phyloP scores from a whole-genome alignment of 2,329 filamentous ascomycete species.

The Ophiostoma sp. region DNA sequence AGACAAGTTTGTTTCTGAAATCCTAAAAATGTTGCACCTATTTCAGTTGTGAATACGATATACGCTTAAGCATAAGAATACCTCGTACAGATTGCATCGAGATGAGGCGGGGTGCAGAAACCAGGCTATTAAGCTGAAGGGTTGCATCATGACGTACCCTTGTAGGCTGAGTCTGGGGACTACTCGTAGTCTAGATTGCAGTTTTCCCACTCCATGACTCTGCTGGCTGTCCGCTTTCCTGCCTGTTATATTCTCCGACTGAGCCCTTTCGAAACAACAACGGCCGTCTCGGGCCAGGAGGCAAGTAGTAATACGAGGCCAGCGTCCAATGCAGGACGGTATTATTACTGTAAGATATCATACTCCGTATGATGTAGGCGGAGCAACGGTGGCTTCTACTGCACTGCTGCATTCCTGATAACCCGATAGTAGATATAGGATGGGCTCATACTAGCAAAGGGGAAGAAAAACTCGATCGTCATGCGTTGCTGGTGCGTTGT shows the following conservation, averaged over 20 bases:
- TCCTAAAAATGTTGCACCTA: no score
- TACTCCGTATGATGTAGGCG: background rate
- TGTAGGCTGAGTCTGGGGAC: background rate
- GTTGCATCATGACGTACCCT: conserved; percentile 7
- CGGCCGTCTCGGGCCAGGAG: background rate
- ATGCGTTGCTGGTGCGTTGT: conserved; percentile 12
- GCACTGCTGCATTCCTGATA: background rate
- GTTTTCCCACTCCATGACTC: background rate
- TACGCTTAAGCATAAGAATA: background rate
- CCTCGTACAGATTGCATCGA: background rate
- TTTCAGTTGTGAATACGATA: no score
- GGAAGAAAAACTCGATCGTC: background rate
- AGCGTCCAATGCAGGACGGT: no score
- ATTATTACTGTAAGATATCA: no score
- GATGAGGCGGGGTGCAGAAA: conserved; percentile 10
- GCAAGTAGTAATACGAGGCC: background rate
- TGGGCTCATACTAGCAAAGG: background rate
- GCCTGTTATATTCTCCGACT: conserved; percentile 1
- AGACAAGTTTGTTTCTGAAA: no score
- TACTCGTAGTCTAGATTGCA: background rate
- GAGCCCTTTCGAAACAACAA: background rate
- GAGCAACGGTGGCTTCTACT: background rate
- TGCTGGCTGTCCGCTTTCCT: background rate
- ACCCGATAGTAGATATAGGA: no score
- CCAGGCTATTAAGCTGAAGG: background rate